Base-by-base conservation (phyloP, 2,329 filamentous ascomycete genomes). In the Acephala macrosclerotiorum region DNA sequence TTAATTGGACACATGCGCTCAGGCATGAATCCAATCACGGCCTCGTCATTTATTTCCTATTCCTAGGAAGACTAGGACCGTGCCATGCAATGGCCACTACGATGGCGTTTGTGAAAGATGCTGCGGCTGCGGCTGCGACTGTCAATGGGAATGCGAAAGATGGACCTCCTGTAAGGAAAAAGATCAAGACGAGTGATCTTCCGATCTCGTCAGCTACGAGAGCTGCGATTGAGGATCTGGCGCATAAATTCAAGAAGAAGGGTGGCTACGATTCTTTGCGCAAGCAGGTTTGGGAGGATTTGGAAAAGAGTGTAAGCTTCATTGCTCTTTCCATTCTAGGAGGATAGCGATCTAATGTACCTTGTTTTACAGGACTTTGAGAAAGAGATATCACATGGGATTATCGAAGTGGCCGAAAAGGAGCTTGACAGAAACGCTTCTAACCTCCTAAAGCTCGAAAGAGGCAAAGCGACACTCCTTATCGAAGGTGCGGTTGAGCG, bases 171-270 rank as follows among this genome's bases (percentile, higher is more conserved):
- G 68, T 66, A 26, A 73, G 74, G 55, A 77, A 76, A 72, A 91
- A 88, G 73, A 87, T 90, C 76, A 93, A 93, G 77, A 87, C 91
- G 2, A 90, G 89, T 0, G 92, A 95, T 72, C 83, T 95, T 20
- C 92, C 92, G 1, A 80, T 94, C 22, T 86, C 91, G 5, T 90
- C 89, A 2, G 85, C 88, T n/a, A 92, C 92, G 60, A 85, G 91
- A 69, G 85, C 86, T 1, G 89, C 90, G 1, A 93, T 95, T 64
- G 91, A 94, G 72, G 86, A 84, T 18, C 84, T 95, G 25, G 87
- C 91, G n/a, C 89, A 92, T 75, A 90, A 86, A 12, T 95, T 94
- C 81, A 94, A 94, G 79, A 95, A 94, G 80, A 93, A 93, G 78
- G 92, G 92, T 67, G 91, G 91, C 64, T 96, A 94, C 75, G 92